Evolutionary conservation across 108 stramenopile genomes (phyloP).

Genomic region (Fragilaria crotonensis): DNA sequence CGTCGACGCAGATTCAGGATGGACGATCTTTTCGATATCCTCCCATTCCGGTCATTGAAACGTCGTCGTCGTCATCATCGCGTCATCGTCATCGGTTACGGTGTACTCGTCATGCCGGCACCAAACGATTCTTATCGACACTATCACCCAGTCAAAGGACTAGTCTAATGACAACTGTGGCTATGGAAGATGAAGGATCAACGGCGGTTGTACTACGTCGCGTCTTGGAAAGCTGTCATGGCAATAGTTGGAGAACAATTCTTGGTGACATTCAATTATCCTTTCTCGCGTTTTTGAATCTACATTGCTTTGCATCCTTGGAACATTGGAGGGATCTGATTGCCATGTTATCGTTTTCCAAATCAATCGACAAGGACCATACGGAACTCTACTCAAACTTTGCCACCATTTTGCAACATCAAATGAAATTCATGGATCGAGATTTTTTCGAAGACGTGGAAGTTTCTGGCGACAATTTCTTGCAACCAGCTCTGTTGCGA

Average conservation of each 20-base stretch:
- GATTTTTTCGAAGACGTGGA: slow-evolving; percentile 75
- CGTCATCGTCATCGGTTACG: slow-evolving; percentile 19
- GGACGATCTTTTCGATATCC: slow-evolving; percentile 53
- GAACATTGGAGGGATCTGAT: slow-evolving; percentile 68
- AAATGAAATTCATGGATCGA: slow-evolving; percentile 54
- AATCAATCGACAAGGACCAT: slow-evolving; percentile 6
- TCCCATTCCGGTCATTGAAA: slow-evolving; percentile 61
- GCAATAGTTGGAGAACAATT: slow-evolving; percentile 27
- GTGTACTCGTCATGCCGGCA: slow-evolving; percentile 48
- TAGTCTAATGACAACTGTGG: slow-evolving; percentile 13
- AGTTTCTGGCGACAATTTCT: slow-evolving; percentile 58
- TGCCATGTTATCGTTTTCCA: slow-evolving; percentile 29
- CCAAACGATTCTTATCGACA: slow-evolving; percentile 40
- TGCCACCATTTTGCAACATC: slow-evolving; percentile 30
- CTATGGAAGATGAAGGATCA: slow-evolving; percentile 20
- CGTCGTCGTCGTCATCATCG: neutral
- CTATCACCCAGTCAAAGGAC: slow-evolving; percentile 52
- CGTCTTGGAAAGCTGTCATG: slow-evolving; percentile 33
- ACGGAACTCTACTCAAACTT: slow-evolving; percentile 32
- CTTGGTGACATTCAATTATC: slow-evolving; percentile 76
- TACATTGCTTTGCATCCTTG: slow-evolving; percentile 69
- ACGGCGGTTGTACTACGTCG: slow-evolving; percentile 27
- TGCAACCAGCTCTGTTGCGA: slow-evolving; percentile 37
- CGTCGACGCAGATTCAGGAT: slow-evolving; percentile 12
- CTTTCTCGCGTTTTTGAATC: slow-evolving; percentile 55